Evolutionary conservation across 1,284 basidiomycete species (phyloP).

Genomic region (Phylloporus sp.): DNA sequence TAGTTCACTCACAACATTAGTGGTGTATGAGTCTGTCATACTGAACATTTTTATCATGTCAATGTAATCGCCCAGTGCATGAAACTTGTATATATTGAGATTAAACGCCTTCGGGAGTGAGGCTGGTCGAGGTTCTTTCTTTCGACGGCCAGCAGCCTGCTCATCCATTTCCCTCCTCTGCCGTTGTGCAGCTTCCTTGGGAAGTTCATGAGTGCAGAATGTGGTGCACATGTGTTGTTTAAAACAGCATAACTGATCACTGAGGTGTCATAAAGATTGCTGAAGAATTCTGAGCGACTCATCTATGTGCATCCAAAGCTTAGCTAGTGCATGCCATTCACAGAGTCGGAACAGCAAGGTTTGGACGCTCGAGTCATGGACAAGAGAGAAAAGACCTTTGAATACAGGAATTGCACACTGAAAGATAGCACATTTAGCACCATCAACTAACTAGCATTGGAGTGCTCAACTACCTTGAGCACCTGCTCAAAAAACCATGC

Average conservation of each 20-base stretch:
- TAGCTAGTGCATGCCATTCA: slow-evolving; percentile 10
- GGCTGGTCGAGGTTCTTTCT: not conserved
- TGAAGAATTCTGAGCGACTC: slow-evolving; percentile 1
- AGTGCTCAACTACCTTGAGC: not conserved
- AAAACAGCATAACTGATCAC: not conserved
- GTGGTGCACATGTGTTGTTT: not conserved
- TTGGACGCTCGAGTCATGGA: not conserved
- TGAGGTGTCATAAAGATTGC: not conserved
- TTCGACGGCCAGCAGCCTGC: not conserved
- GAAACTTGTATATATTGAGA: slow-evolving; percentile 11
- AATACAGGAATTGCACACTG: slow-evolving; percentile 5
- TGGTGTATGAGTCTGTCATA: not conserved
- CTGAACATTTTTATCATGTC: not conserved
- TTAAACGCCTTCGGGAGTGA: slow-evolving; percentile 5
- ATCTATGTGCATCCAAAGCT: not conserved
- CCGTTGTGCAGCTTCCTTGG: not conserved
- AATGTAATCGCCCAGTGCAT: slow-evolving; percentile 6
- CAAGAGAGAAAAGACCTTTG: slow-evolving; percentile 2
- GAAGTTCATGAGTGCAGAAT: not conserved
- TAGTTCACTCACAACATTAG: not conserved
- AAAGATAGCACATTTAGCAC: not conserved
- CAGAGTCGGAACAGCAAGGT: not conserved
- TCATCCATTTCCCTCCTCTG: not conserved
- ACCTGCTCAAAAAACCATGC: slow-evolving; percentile 1
- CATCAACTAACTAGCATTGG: not conserved